phyloP scores from a whole-genome alignment of 345 rosid genomes.

The Syzygium aqueum region DNA sequence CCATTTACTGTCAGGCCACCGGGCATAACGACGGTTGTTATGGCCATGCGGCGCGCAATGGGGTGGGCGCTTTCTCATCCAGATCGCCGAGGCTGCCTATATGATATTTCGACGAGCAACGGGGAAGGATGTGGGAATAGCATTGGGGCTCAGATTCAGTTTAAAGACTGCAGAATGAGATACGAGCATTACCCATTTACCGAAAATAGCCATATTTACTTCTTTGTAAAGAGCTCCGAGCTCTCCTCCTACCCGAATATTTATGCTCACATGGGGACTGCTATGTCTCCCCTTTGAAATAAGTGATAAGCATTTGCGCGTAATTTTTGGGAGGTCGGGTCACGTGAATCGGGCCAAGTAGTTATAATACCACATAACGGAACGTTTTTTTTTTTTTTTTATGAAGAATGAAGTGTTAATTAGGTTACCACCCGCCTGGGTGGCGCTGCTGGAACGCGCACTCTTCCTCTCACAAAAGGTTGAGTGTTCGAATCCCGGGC shows the following conservation, averaged over 20 bases:
- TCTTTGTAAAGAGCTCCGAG: background rate
- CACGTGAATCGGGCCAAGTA: background rate
- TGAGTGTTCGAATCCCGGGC: no score
- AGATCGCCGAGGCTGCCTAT: background rate
- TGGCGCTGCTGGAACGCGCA: no score
- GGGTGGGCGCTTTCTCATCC: background rate
- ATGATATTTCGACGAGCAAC: background rate
- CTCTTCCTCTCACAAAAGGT: no score
- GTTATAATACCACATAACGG: background rate
- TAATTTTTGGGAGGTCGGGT: background rate
- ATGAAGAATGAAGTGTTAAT: background rate
- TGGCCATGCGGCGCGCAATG: background rate
- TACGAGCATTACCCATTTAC: background rate
- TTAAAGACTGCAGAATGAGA: background rate
- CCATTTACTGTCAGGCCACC: background rate
- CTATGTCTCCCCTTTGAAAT: background rate
- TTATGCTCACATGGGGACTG: background rate
- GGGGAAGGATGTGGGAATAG: background rate
- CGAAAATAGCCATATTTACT: background rate
- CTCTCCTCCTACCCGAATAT: background rate
- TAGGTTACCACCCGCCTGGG: no score
- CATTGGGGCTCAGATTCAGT: background rate
- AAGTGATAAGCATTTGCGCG: background rate
- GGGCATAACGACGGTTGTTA: background rate
- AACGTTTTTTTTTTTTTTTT: background rate